Percentiles rank a stretch among this genome's conserved stretches.
Conservation (phyloP, 768 basidiomycete genomes). For the Sarcomyxa edulis region DNA sequence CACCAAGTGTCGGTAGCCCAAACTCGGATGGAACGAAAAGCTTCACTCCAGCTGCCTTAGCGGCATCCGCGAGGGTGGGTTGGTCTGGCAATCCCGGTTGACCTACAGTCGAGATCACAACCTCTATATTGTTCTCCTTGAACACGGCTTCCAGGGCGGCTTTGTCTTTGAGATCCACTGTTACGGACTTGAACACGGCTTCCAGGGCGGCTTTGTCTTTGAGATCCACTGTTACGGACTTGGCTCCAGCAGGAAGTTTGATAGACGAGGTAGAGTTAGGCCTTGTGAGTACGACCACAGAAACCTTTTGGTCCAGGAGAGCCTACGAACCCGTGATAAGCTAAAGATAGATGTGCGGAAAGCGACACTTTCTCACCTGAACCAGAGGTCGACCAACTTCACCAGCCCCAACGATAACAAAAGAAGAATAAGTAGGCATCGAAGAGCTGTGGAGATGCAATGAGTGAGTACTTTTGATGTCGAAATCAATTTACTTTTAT, state of each 20-base stretch:
- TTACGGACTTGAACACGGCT: constrained; percentile 16
- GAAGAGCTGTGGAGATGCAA: no score
- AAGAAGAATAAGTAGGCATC: constrained; percentile 21
- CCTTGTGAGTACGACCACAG: constrained; percentile 13
- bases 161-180: constrained; percentile 21
- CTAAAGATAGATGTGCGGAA: no score
- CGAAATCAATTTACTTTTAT: no score
- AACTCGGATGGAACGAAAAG: constrained; percentile 33
- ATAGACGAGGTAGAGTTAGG: constrained; percentile 1
- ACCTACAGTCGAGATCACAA: constrained; percentile 26
- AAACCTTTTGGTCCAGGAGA: constrained; percentile 1
- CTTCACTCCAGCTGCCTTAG: constrained; percentile 29
- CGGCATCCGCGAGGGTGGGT: constrained; percentile 24
- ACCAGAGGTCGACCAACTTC: constrained; percentile 23
- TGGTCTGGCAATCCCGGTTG: constrained; percentile 19
- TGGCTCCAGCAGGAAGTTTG: constrained; percentile 16
- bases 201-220: constrained; percentile 15
- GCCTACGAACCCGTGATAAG: no score
- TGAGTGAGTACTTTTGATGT: no score
- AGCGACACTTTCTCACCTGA: no score
- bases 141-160: constrained; percentile 19
- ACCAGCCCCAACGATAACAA: constrained; percentile 26
- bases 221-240: constrained; percentile 22
- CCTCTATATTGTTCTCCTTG: constrained; percentile 25
- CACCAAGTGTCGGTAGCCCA: constrained; percentile 27